Base-by-base conservation (phyloP, 192 early-diverging fungal genomes). In the Gryganskiella cystojenkinii region DNA sequence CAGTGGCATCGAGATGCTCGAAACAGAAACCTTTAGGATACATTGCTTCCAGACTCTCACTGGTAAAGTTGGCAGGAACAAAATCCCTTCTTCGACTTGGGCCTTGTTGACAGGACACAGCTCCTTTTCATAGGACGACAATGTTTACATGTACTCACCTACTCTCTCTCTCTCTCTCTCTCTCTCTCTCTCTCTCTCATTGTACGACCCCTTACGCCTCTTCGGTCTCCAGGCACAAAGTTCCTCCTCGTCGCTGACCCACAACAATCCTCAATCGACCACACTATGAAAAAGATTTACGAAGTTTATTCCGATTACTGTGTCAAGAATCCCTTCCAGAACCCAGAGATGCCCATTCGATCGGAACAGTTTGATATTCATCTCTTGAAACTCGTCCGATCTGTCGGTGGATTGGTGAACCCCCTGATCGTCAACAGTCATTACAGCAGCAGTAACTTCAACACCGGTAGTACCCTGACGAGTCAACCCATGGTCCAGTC, bases 311-410 rank as follows among this genome's bases (percentile, higher is more conserved):
- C 94, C 62, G 96, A 98, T 72, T 99, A 92, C 79, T 96, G 93
- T 25, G 96, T 99, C 91, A 99, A 99, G 86, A 99, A 97, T 71
- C 98, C 98, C 37, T 99, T 99, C 76, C 95, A 98, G 86, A 96
- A 91, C 61, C 92, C 96, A 19, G 98, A 99, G 74, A 99, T 99
- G 98, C 98, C 98, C 27, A 96, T 99, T 68, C 92, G 96, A 20
- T 93, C 91, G 0, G 98, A 99, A 61, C 85, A 96, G 69, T 99
- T 99, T 88, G 98, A 99, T 79, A 56, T 86, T 15, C 88, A 92
- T 70, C 63, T 99, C 42, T 56, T 79, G 22, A 92, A 91, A 75
- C 81, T 93, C 27, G 88, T 92, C 22, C 88, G 88, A 67, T 60
- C 73, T 27, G 71, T 82, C 37, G 65, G 72, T 33, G 81, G 81